Evolutionary conservation across 805 yeast genomes (phyloP).

Genomic region (Lipomyces starkeyi): DNA sequence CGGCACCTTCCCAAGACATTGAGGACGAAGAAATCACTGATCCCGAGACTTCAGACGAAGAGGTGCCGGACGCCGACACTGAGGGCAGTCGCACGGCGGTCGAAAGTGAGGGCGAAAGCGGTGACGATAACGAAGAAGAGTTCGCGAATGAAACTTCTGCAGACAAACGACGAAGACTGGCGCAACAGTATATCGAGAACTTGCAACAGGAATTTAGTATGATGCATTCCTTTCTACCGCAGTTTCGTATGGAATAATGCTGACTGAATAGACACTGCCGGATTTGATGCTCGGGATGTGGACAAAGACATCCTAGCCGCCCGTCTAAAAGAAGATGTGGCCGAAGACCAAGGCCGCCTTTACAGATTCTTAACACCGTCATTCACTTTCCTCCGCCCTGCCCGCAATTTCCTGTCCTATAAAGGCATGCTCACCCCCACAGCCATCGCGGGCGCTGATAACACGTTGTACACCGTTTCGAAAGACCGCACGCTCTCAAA

Average conservation of each 20-base stretch:
- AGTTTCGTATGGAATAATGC: not conserved
- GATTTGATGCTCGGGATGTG: slow-evolving; percentile 86
- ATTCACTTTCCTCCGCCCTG: slow-evolving; percentile 21
- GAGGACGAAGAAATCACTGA: slow-evolving; percentile 41
- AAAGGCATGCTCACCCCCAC: slow-evolving; percentile 24
- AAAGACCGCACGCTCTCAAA: slow-evolving; percentile 81
- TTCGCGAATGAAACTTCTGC: slow-evolving; percentile 71
- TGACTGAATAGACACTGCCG: slow-evolving; percentile 48
- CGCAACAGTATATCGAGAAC: slow-evolving; percentile 87
- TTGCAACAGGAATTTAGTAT: slow-evolving; percentile 59
- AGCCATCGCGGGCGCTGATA: slow-evolving; percentile 42
- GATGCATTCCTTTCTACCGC: not conserved
- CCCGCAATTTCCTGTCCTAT: slow-evolving; percentile 22
- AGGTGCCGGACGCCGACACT: slow-evolving; percentile 20
- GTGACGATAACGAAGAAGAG: slow-evolving; percentile 60
- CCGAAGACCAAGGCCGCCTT: slow-evolving; percentile 84
- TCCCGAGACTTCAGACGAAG: slow-evolving; percentile 31
- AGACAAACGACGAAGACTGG: slow-evolving; percentile 91
- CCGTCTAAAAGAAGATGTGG: slow-evolving; percentile 84
- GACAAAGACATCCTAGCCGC: slow-evolving; percentile 85
- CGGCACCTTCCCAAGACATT: slow-evolving; percentile 3
- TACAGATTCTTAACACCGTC: slow-evolving; percentile 54
- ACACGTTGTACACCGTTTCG: slow-evolving; percentile 73
- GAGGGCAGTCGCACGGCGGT: slow-evolving; percentile 39
- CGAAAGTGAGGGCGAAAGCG: slow-evolving; percentile 38